Base-by-base conservation (phyloP, 1,284 basidiomycete genomes). In the Crucibulum parvulum region DNA sequence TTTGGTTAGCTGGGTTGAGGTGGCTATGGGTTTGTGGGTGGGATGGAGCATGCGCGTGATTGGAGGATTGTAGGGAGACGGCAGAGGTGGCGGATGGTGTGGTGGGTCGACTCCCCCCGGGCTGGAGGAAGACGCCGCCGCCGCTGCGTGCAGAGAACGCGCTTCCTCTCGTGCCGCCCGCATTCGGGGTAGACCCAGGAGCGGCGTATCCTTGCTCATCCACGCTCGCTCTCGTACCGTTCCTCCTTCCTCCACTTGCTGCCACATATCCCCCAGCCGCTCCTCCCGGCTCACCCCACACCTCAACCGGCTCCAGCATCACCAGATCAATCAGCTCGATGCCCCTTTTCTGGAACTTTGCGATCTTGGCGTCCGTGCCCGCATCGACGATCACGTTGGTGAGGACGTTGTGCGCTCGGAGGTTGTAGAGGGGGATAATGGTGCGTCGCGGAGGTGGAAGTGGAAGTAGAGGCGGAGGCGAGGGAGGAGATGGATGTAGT, bases 321-420 rank as follows among this genome's bases (percentile, higher is more conserved):
- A 90, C 93, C 4, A 95, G 83, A 37, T 89, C 90, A 39, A 91
- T 82, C 35, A 96, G 81, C 71, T 96, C 95, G n/a, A 95, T 79
- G 0, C 93, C 91, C 13, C 92, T 88, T 69, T 90, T 94, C 63
- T 86, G 82, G 72, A 98, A 98, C 71, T 92, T 95, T 15, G 96
- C 96, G 10, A 99, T 91, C 74, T 94, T 95, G 36, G 93, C 93
- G 65, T 99, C 97, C 0, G 97, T 99, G 3, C 95, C 96, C 0
- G 94, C 94, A 70, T 96, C 95, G 37, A 94, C 88, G 58, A 98
- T 90, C 36, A 91, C 90, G 62, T 96, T 96, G 9, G 95, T 91
- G 81, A 97, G 86, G 59, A 99, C 94, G 65, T 94, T 94, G 77
- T 99, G 96, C 2, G 92, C 93, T 57, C 93, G 90, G 37, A 99